Conservation (phyloP, 345 rosid genomes). For the Clausena lansium region DNA sequence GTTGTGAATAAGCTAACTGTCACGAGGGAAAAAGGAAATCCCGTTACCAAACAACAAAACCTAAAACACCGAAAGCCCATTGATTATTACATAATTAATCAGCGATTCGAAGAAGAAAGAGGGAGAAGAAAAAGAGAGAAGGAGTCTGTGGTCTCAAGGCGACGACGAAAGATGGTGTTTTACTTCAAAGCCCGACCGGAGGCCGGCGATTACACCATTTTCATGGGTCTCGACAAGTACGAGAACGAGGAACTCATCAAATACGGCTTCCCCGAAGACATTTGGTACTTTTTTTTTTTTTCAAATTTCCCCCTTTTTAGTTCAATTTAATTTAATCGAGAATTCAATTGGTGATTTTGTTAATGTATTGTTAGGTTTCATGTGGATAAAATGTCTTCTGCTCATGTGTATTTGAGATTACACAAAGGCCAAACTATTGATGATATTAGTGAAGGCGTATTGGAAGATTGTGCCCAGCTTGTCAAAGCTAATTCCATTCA, state of each 20-base stretch:
- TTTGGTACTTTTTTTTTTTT: constrained; percentile 48
- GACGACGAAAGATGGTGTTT: constrained; percentile 51
- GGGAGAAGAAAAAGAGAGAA: constrained; percentile 1
- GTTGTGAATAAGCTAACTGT: background rate
- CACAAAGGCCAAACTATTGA: constrained; percentile 86
- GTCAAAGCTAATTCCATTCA: constrained; percentile 98
- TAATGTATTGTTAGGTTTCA: constrained; percentile 65
- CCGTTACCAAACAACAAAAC: background rate
- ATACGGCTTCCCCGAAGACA: constrained; percentile 95
- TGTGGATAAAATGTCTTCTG: constrained; percentile 98
- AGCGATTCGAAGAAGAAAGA: background rate
- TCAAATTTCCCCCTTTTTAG: background rate
- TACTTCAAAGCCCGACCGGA: constrained; percentile 97
- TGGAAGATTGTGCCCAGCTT: constrained; percentile 96
- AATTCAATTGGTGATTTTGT: background rate
- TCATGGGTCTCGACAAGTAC: constrained; percentile 98
- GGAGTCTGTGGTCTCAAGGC: constrained; percentile 12
- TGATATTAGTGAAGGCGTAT: constrained; percentile 75
- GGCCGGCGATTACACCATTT: constrained; percentile 94
- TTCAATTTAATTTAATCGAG: background rate
- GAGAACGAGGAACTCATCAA: constrained; percentile 99
- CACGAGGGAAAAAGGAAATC: background rate
- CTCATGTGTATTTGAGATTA: constrained; percentile 92
- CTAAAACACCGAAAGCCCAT: background rate
- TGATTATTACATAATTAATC: too few species aligned